Evolutionary conservation across 2,329 filamentous ascomycete genomes (phyloP).

Genomic region (Clathrospora elynae): DNA sequence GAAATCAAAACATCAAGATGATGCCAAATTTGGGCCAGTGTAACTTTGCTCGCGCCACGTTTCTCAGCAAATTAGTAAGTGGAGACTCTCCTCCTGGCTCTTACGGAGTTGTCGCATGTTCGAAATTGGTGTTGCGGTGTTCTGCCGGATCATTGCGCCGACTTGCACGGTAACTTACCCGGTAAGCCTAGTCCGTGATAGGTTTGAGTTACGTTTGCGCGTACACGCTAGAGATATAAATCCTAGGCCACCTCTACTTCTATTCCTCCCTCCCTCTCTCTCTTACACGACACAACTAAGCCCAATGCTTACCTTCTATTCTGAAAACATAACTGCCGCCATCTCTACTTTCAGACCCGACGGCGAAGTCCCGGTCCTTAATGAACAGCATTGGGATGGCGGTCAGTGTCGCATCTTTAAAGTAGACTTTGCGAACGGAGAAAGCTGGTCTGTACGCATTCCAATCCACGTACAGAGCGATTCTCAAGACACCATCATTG

Average conservation of each 20-base stretch:
- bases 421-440: conserved; percentile 10
- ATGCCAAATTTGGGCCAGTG: no score
- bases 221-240: neutral
- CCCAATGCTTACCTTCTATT: conserved; percentile 6
- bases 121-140: no score
- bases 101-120: no score
- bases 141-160: no score
- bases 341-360: conserved; percentile 12
- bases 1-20: no score
- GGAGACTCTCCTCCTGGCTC: no score
- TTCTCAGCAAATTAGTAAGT: no score
- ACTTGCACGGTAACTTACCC: no score
- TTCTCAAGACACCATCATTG: conserved; percentile 12
- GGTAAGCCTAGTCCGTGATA: conserved; percentile 3
- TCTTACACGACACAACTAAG: neutral
- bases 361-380: conserved; percentile 10
- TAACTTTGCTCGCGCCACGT: no score
- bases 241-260: neutral
- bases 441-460: conserved; percentile 11
- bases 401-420: conserved; percentile 15
- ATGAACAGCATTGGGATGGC: conserved; percentile 10
- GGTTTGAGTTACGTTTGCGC: neutral
- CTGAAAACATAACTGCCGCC: conserved; percentile 12
- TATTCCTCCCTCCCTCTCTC: neutral
- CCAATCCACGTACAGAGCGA: neutral